Evolutionary conservation across 2,329 filamentous ascomycete genomes (phyloP).

Genomic region (Stemphylium vesicarium): DNA sequence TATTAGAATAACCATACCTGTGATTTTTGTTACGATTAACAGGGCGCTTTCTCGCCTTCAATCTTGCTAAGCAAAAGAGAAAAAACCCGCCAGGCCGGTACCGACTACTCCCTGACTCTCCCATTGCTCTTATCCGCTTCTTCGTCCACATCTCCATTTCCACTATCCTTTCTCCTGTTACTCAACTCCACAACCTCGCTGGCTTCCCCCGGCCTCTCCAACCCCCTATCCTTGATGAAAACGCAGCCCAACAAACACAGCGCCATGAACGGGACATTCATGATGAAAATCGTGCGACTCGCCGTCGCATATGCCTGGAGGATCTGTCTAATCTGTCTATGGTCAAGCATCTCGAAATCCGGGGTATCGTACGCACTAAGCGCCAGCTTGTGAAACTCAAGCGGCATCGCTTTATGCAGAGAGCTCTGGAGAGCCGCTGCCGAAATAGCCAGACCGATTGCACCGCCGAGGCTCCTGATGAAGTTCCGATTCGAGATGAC

Average conservation of each 20-base stretch:
- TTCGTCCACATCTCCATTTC: neutral
- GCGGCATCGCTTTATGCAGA: slow-evolving; percentile 20
- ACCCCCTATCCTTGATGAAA: slow-evolving; percentile 57
- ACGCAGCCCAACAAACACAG: slow-evolving; percentile 58
- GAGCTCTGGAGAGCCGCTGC: slow-evolving; percentile 26
- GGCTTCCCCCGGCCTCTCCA: slow-evolving; percentile 45
- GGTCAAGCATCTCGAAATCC: slow-evolving; percentile 14
- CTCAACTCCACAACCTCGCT: neutral
- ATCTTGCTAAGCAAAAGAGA: too few species aligned
- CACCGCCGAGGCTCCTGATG: slow-evolving; percentile 64
- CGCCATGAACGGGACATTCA: slow-evolving; percentile 62
- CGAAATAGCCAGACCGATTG: slow-evolving; percentile 62
- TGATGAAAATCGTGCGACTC: slow-evolving; percentile 62
- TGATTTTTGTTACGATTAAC: too few species aligned
- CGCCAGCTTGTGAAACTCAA: slow-evolving; percentile 15
- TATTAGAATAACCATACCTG: too few species aligned
- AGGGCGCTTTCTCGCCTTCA: too few species aligned
- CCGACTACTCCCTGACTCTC: neutral
- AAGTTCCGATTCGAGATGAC: slow-evolving; percentile 70
- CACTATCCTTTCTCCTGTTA: neutral
- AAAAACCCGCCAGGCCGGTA: too few species aligned
- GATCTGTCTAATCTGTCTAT: slow-evolving; percentile 43
- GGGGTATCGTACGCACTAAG: slow-evolving; percentile 19
- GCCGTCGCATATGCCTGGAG: slow-evolving; percentile 61
- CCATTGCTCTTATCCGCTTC: neutral